phyloP scores from a whole-genome alignment of 352 stramenopile genomes.

The Lagenidium sp. region DNA sequence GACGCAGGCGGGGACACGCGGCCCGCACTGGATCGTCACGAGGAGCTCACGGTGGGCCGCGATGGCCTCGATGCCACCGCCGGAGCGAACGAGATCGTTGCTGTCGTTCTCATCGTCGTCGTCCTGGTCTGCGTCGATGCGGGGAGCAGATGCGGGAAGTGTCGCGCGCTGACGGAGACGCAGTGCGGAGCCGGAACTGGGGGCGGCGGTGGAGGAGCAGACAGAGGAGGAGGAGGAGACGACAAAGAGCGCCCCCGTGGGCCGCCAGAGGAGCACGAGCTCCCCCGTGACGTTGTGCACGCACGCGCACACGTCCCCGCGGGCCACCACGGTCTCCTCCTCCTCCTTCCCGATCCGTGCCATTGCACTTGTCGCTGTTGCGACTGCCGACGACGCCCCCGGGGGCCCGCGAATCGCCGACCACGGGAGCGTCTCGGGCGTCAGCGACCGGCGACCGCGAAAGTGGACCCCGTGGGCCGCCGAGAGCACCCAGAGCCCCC shows the following conservation, averaged over 20 bases:
- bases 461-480: constrained; percentile 38
- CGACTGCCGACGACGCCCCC: background rate
- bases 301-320: constrained; percentile 19
- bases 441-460: constrained; percentile 37
- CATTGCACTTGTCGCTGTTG: background rate
- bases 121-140: too few relatives aligned
- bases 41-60: constrained; percentile 18
- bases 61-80: constrained; percentile 36
- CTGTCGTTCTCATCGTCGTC: too few relatives aligned
- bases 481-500: constrained; percentile 69
- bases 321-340: background rate
- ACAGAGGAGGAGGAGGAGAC: too few relatives aligned
- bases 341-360: background rate
- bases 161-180: background rate
- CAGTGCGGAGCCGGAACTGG: background rate
- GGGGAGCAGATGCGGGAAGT: background rate
- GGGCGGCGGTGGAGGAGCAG: too few relatives aligned
- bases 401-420: constrained; percentile 13
- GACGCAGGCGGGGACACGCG: too few relatives aligned
- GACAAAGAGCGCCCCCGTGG: constrained; percentile 27
- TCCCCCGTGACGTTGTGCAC: constrained; percentile 74
- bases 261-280: constrained; percentile 36
- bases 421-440: constrained; percentile 32
- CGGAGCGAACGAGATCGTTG: constrained; percentile 36
- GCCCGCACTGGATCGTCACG: too few relatives aligned